Evolutionary conservation across 768 basidiomycete species (phyloP).

Genomic region (Xerocomellus chrysenteron): DNA sequence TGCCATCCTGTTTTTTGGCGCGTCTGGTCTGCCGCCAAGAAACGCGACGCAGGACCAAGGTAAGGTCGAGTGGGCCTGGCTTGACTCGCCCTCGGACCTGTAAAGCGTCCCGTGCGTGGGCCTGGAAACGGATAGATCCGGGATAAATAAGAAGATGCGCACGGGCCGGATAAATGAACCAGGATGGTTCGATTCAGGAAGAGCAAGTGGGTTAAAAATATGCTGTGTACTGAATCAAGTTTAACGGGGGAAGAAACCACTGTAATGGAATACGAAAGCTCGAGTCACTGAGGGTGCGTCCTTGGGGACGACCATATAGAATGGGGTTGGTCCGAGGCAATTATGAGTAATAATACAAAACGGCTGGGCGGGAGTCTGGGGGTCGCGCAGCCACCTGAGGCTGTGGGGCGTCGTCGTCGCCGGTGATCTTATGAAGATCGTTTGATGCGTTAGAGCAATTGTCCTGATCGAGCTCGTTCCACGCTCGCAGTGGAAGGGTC

Average conservation of each 20-base stretch:
- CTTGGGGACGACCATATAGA: slow-evolving; percentile 21
- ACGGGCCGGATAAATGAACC: slow-evolving; percentile 8
- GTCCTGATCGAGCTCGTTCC: slow-evolving; percentile 23
- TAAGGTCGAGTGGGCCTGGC: not conserved
- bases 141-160: slow-evolving; percentile 26
- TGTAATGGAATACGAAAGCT: slow-evolving; percentile 21
- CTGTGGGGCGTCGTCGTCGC: slow-evolving; percentile 18
- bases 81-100: slow-evolving; percentile 4
- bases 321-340: slow-evolving; percentile 24
- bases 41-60: not conserved
- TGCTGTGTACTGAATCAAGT: slow-evolving; percentile 19
- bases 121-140: slow-evolving; percentile 19
- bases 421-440: slow-evolving; percentile 28
- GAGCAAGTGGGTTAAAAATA: slow-evolving; percentile 14
- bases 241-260: slow-evolving; percentile 12
- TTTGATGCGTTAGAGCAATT: slow-evolving; percentile 13
- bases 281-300: slow-evolving; percentile 15
- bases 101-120: slow-evolving; percentile 3
- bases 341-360: slow-evolving; percentile 39
- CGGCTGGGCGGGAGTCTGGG: slow-evolving; percentile 8
- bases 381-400: slow-evolving; percentile 19
- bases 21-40: slow-evolving; percentile 7
- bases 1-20: slow-evolving; percentile 3
- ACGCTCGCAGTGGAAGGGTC: slow-evolving; percentile 21
- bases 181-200: slow-evolving; percentile 20